Base-by-base conservation (phyloP, 768 basidiomycete genomes). In the Fibroporia radiculosa region DNA sequence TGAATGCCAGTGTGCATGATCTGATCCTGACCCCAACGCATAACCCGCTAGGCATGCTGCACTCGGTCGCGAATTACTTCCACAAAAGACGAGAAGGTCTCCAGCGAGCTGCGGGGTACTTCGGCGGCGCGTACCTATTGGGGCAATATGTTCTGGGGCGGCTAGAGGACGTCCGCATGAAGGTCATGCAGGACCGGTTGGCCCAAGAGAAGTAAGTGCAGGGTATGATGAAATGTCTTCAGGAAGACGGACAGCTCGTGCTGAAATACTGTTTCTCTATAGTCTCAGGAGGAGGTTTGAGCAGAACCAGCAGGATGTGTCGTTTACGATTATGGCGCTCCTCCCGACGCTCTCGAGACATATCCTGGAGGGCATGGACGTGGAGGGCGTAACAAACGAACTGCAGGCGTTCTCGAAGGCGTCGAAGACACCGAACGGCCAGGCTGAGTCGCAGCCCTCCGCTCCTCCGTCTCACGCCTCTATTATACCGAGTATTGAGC, bases 201-300 rank as follows among this genome's bases (percentile, higher is more conserved):
- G 85, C 85, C 2, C 73, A 73, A 45, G 84, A 91, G 40, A 78
- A 72, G 85, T 85, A 59, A 48, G 86, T 72, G 6, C 37, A 18
- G 4, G 10, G 24, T 33, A 40, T 40, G 33, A 47, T 16, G 19
- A 19, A 19, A 8, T n/a, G n/a, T n/a, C n/a, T n/a, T n/a, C n/a
- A n/a, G n/a, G n/a, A n/a, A n/a, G n/a, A n/a, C n/a, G n/a, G n/a
- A n/a, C n/a, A n/a, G n/a, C n/a, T n/a, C n/a, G n/a, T n/a, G n/a
- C n/a, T n/a, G n/a, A n/a, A n/a, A n/a, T n/a, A n/a, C n/a, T n/a
- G n/a, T n/a, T n/a, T n/a, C n/a, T n/a, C n/a, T n/a, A 6, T 44
- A 92, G 89, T 52, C 64, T 93, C 22, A 73, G 77, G 41, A 69
- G 78, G 36, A 71, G 91, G 27, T 93, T 90, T 60, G 69, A 73